Base-by-base conservation (phyloP, 2,329 filamentous ascomycete genomes). In the Monilinia vaccinii-corymbosi region DNA sequence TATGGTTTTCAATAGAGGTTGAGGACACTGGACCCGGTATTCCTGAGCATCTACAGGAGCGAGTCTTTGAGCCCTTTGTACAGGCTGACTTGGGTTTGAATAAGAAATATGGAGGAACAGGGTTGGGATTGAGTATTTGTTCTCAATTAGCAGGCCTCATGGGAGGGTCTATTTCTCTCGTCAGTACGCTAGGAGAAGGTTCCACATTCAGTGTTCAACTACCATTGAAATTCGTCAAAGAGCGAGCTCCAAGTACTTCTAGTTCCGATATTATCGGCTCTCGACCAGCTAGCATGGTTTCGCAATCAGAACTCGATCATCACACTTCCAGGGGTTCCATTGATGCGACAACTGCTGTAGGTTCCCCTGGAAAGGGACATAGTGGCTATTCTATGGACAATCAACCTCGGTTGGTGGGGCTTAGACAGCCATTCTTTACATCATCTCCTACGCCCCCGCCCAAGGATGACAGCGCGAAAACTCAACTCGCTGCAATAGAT, bases 1-100 rank as follows among this genome's bases (percentile, higher is more conserved):
- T 89, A 58, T 71, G 84, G 11, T 96, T 96, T 67, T 88, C 95
- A 69, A 96, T 96, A 62, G 88, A 95, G 70, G 90, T 96, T 0
- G 81, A 91, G 70, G 92, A 97, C 66, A 93, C 86, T 0, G 92
- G 92, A 0, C 91, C 91, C 0, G 92, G 92, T 32, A 96, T 96
- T 60, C 84, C 90, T 0, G 81, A 85, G 8, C 77, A 87, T 64
- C 82, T 95, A 72, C 90, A 91, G 67, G 79, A 89, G 60, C 86
- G 86, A 66, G 90, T 97, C 11, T 97, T 97, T 71, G 92, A 96
- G 72, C 92, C 92, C 0, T 97, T 97, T 70, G 89, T 96, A 0
- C 92, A 97, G 73, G 92, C 89, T n/a, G 91, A 96, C 70, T 76
- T 94, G 1, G 89, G 91, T 0, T 75, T 97, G 18, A 95, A 88